Evolutionary conservation across 1,284 basidiomycete genomes (phyloP).

Genomic region (Wolfiporia cocos): DNA sequence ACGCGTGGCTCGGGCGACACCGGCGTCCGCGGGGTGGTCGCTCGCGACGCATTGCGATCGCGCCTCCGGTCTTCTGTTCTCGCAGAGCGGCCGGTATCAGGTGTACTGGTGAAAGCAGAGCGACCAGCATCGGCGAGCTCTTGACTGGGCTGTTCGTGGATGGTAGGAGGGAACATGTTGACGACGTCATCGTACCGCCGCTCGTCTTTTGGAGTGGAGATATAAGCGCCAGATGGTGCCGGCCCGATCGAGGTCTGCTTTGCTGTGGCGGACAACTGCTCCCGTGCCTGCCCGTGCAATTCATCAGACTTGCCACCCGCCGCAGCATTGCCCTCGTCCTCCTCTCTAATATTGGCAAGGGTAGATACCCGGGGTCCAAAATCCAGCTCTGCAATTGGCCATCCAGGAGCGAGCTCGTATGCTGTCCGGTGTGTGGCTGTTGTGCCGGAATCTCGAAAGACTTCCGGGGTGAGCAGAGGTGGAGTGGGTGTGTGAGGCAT

Average conservation of each 20-base stretch:
- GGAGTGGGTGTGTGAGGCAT: constrained; percentile 22
- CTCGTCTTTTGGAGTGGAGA: constrained; percentile 20
- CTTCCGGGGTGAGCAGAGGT: constrained; percentile 26
- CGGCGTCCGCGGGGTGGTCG: no score
- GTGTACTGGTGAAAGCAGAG: no score
- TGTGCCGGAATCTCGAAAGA: constrained; percentile 34
- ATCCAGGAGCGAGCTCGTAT: constrained; percentile 27
- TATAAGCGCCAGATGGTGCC: constrained; percentile 19
- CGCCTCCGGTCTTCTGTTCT: no score
- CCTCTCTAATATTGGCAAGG: constrained; percentile 7
- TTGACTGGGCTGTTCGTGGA: constrained; percentile 21
- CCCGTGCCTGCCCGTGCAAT: constrained; percentile 1
- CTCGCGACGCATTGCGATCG: no score
- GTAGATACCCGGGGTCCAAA: constrained; percentile 6
- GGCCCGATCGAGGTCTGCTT: constrained; percentile 6
- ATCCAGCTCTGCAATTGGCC: constrained; percentile 25
- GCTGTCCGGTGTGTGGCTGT: constrained; percentile 23
- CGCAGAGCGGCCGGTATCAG: no score
- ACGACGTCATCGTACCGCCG: constrained; percentile 23
- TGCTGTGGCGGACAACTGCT: not conserved
- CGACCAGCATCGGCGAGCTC: constrained; percentile 14
- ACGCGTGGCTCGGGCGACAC: not conserved
- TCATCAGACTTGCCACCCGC: no score
- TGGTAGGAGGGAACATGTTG: constrained; percentile 21
- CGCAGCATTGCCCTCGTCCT: constrained; percentile 2